Base-by-base conservation (phyloP, 805 yeast species). In the Candida tallmaniae region DNA sequence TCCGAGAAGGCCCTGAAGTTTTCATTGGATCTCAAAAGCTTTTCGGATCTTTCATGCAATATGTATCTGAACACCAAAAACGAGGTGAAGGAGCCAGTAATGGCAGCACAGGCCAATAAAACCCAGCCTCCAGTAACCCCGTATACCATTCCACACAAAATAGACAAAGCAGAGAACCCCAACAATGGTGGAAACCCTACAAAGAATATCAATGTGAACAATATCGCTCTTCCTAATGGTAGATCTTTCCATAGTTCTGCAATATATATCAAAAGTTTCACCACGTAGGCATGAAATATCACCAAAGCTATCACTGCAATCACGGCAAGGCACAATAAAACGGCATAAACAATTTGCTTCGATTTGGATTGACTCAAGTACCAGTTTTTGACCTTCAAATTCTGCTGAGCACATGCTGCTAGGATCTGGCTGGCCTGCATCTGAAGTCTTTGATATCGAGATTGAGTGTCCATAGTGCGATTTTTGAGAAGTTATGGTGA, bases 101-200 rank as follows among this genome's bases (percentile, higher is more conserved):
- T 65, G 0, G 95, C 74, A 0, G 87, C 83, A 2, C 68, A 17
- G 0, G 93, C 80, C 32, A 93, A 57, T 5, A 86, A 53, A 3
- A 81, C 68, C 93, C 95, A 93, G 0, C 96, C 97, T 28, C 65
- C 53, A 9, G 79, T 69, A 40, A 86, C 73, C 1, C 97, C 97
- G 54, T 80, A 93, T 6, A 82, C 73, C 74, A 87, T 77, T 2
- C 97, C 98, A 4, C 78, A 65, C 11, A 81, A 52, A 30, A 83
- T 70, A 13, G 82, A 71, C 13, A 84, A 56, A 14, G 80, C 68
- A 4, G 90, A 73, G 59, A 80, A 89, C 1, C 98, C 98, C 22
- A 87, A 57, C 46, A 90, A 44, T 1, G 97, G 98, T 2, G 98
- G 97, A 64, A 90, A 89, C 0, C 93, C 78, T 4, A 89, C 88